Percentiles rank a stretch among this genome's conserved stretches.
Conservation (phyloP, 495 filamentous ascomycete genomes). For the Penicillium lividum region DNA sequence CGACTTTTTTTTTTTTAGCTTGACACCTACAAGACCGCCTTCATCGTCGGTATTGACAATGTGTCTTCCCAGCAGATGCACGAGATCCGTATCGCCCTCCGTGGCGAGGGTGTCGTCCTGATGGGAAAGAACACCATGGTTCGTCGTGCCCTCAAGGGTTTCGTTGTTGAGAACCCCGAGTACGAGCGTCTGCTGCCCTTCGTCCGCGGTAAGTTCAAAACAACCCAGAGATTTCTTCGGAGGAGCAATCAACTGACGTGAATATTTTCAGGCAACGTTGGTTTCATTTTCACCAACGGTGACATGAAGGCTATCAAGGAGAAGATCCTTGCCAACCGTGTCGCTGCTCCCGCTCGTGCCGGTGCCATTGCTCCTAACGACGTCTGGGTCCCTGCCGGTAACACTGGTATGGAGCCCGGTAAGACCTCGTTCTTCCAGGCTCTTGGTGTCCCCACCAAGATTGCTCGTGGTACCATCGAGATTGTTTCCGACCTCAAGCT, state of each 20-base stretch:
- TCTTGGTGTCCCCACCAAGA: conserved; percentile 99
- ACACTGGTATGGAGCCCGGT: conserved; percentile 99
- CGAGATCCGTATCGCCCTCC: conserved; percentile 91
- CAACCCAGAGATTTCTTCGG: not conserved
- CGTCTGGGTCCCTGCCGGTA: conserved; percentile 91
- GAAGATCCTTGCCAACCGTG: conserved; percentile 94
- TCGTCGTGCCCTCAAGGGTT: conserved; percentile 95
- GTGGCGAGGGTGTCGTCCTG: conserved; percentile 86
- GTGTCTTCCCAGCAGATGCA: conserved; percentile 99
- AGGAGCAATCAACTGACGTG: conserved; percentile 9
- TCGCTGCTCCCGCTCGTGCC: conserved; percentile 94
- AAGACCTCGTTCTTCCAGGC: conserved; percentile 99
- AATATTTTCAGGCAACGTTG: conserved; percentile 71
- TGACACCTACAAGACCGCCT: conserved; percentile 89
- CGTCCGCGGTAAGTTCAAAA: conserved; percentile 66
- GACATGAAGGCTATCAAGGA: conserved; percentile 90
- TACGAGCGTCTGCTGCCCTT: conserved; percentile 95
- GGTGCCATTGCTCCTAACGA: conserved; percentile 92
- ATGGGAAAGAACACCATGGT: conserved; percentile 99
- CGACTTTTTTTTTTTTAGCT: conserved; percentile 57
- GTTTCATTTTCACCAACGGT: conserved; percentile 98
- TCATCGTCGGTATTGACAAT: conserved; percentile 97
- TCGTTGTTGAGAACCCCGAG: conserved; percentile 86
- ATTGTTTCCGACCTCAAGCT: conserved; percentile 98
- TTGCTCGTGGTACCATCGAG: conserved; percentile 99